These are phyloP conservation scores for Articulospora tetracladia DNA, from an alignment of 495 filamentous ascomycete species.

Conservation along the genomic window DNA sequence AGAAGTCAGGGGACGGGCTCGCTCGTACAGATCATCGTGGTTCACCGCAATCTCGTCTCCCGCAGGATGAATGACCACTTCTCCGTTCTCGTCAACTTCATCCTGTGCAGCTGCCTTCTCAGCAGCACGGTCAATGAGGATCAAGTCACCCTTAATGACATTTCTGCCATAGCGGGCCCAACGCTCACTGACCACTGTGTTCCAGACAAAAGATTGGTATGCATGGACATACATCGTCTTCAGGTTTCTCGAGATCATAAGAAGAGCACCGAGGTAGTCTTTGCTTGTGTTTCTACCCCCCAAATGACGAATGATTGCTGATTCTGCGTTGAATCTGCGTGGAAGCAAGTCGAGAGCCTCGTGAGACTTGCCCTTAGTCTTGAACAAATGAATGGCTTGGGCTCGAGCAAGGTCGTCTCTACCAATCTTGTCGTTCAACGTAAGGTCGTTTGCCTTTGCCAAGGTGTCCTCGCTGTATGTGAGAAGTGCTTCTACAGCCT, in stretches of 20 bases:
- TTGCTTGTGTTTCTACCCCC: conserved; percentile 31
- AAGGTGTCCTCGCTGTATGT: conserved; percentile 54
- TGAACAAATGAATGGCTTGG: conserved; percentile 68
- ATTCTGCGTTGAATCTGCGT: conserved; percentile 75
- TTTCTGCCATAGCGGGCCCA: conserved; percentile 65
- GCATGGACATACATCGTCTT: conserved; percentile 95
- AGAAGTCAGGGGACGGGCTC: conserved; percentile 69
- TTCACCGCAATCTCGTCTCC: conserved; percentile 50
- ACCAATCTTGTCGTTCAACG: conserved; percentile 38
- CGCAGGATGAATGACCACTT: conserved; percentile 57
- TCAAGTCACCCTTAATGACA: conserved; percentile 83
- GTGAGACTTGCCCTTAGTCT: conserved; percentile 45
- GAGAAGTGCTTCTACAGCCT: conserved; percentile 71
- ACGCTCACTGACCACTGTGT: conserved; percentile 72
- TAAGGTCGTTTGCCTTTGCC: conserved; percentile 32
- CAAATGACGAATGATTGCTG: conserved; percentile 71
- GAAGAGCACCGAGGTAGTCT: conserved; percentile 78
- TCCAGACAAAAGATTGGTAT: conserved; percentile 94
- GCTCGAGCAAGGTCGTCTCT: conserved; percentile 76
- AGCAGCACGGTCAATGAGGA: conserved; percentile 59
- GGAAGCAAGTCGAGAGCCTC: conserved; percentile 68
- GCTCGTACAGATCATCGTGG: conserved; percentile 60
- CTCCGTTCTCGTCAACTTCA: conserved; percentile 60
- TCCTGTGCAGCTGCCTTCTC: conserved; percentile 37
- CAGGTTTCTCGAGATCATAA: conserved; percentile 70